Evolutionary conservation across 371 early-diverging fungal genomes (phyloP).

Genomic region (Mucor irregularis): DNA sequence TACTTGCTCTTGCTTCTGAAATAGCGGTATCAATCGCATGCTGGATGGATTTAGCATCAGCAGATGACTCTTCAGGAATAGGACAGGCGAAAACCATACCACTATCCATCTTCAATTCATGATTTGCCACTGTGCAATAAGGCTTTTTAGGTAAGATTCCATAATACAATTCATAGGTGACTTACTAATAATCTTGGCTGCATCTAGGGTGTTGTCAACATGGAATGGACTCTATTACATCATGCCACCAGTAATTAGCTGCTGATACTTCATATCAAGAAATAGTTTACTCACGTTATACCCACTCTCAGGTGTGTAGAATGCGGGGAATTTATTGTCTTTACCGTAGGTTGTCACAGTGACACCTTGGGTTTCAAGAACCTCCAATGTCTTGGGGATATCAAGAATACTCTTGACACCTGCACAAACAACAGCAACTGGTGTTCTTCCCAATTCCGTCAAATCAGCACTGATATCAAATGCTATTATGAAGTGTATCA

Average conservation of each 20-base stretch:
- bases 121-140: slow-evolving; percentile 57
- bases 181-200: slow-evolving; percentile 69
- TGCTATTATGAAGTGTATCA: slow-evolving; percentile 40
- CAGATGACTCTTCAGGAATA: slow-evolving; percentile 75
- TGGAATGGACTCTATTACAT: slow-evolving; percentile 60
- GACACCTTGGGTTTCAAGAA: slow-evolving; percentile 93
- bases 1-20: slow-evolving; percentile 58
- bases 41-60: slow-evolving; percentile 64
- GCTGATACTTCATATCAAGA: not conserved
- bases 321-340: slow-evolving; percentile 80
- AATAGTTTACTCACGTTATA: slow-evolving; percentile 41
- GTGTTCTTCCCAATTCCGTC: slow-evolving; percentile 87
- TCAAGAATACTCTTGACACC: slow-evolving; percentile 94
- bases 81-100: slow-evolving; percentile 92
- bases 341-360: slow-evolving; percentile 79
- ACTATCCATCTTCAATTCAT: slow-evolving; percentile 62
- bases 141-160: not conserved
- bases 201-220: slow-evolving; percentile 58
- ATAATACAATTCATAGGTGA: not conserved
- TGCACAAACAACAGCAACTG: slow-evolving; percentile 92
- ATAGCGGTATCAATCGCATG: slow-evolving; percentile 72
- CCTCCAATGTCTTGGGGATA: slow-evolving; percentile 88
- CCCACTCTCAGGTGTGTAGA: slow-evolving; percentile 82
- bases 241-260: not conserved
- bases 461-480: slow-evolving; percentile 93